Evolutionary conservation across 2,329 filamentous ascomycete species (phyloP).

Genomic region (Scytalidium sp.): DNA sequence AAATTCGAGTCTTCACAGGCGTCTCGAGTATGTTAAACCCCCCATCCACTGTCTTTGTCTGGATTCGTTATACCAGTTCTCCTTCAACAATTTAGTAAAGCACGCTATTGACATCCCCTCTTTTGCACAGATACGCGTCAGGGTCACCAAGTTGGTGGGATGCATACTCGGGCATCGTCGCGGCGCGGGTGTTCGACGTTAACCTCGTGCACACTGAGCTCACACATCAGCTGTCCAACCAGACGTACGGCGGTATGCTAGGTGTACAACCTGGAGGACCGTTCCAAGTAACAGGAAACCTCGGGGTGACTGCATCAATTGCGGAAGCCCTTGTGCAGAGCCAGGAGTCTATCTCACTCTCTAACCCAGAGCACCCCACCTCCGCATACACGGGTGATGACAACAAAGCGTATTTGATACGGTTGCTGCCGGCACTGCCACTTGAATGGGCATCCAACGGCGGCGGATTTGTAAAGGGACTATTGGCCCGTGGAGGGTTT

Average conservation of each 20-base stretch:
- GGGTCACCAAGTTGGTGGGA: background rate
- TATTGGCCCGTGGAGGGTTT: slow-evolving; percentile 14
- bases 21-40: background rate
- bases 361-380: slow-evolving; percentile 19
- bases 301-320: slow-evolving; percentile 42
- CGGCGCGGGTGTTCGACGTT: background rate
- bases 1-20: background rate
- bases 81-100: background rate
- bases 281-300: slow-evolving; percentile 50
- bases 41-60: background rate
- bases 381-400: background rate
- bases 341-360: slow-evolving; percentile 16
- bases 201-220: slow-evolving; percentile 20
- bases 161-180: background rate
- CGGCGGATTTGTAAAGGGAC: slow-evolving; percentile 11
- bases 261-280: background rate
- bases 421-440: slow-evolving; percentile 24
- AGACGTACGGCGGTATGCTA: slow-evolving; percentile 40
- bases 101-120: background rate
- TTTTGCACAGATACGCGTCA: background rate
- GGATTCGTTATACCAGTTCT: background rate
- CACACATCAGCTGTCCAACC: slow-evolving; percentile 48
- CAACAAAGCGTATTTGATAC: slow-evolving; percentile 14
- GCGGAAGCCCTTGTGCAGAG: slow-evolving; percentile 42
- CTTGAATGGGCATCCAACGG: slow-evolving; percentile 9